Base-by-base conservation (phyloP, 345 rosid species). In the Erucastrum elatum region DNA sequence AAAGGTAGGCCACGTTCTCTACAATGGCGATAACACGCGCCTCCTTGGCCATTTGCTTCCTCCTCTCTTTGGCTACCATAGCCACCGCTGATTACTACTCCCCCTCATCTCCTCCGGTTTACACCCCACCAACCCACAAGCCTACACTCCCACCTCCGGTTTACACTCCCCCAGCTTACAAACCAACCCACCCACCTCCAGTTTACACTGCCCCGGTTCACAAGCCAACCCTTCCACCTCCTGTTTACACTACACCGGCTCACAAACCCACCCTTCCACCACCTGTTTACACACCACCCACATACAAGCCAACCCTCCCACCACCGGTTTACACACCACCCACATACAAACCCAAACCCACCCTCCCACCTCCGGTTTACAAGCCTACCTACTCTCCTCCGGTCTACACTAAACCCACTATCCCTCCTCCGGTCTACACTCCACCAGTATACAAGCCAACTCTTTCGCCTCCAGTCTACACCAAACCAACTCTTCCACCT, bases 41-140 rank as follows among this genome's bases (percentile, higher is more conserved):
- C 66, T 37, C 66, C 25, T 71, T 71, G 10, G 21, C 66, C 3
- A 58, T 71, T 35, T 71, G 65, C 53, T 8, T 71, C 75, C 56
- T 71, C 66, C 34, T 27, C 34, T 60, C 75, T 71, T 21, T 71
- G 55, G 66, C 13, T 1, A 33, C 25, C 25, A 58, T 71, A 5
- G 66, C 25, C 66, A 35, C 55, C 13, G 66, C 75, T 12, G 37
- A 71, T 21, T 71, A 71, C 13, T 60, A 67, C 6, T 0, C 35
- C 51, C 71, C 51, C 8, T 13, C 51, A 26, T 37, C 75, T 29
- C 75, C 65, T 55, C 75, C 41, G 17, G 41, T 63, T 31, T 30
- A 63, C 25, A 30, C 41, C 0, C 21, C 25, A 8, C 74, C 65
- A 2, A 33, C 1, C 1, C 1, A 21, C 55, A 71, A 58, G 1